Evolutionary conservation across 768 basidiomycete genomes (phyloP), one percentile per base, ranked within the genome.

Genomic region (Macrocybe gigantea): DNA sequence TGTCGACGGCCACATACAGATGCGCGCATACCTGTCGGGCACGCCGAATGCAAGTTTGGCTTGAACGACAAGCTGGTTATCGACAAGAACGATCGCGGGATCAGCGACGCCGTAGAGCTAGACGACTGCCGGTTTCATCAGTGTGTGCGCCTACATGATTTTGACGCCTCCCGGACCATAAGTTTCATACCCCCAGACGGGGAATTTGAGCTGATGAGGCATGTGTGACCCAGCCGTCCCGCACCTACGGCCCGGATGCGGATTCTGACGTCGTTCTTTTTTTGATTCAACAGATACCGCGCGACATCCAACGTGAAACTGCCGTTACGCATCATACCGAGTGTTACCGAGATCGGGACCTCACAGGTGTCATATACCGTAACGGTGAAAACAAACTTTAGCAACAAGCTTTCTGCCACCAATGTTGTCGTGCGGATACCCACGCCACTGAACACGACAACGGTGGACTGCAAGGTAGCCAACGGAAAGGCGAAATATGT

Each of bases 121-220:
- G 96, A 99, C 59, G 96, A 99, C 62, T 98, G 95, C 65, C 88
- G 90, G 49, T 98, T 98, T 75, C 96, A 99, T 57, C 96, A 99
- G 65, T 99, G 96, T 62, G 96, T 99, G 15, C 80, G 93, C 49
- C 70, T 99, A 38, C 85, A 90, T 53, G 93, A 94, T 65, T 99
- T 98, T 60, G 94, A 98, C 62, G 84, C 90, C 5, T 85, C 82
- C 47, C 79, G 96, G 38, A 93, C 91, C 1, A 98, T 99, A 67
- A 93, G 88, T 58, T 98, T 98, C 67, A 85, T 98, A 33, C 96
- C 96, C 1, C 96, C 96, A 2, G 96, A 99, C 59, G 96, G 96
- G 29, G 96, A 99, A 64, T 99, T 99, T 56, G 96, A 99, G 65
- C 74, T 99, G 35, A 98, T 99, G 96, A 79, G 82, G 92, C 88